Evolutionary conservation across 495 filamentous ascomycete species (phyloP).

Genomic region (Aspergillus egyptiacus): DNA sequence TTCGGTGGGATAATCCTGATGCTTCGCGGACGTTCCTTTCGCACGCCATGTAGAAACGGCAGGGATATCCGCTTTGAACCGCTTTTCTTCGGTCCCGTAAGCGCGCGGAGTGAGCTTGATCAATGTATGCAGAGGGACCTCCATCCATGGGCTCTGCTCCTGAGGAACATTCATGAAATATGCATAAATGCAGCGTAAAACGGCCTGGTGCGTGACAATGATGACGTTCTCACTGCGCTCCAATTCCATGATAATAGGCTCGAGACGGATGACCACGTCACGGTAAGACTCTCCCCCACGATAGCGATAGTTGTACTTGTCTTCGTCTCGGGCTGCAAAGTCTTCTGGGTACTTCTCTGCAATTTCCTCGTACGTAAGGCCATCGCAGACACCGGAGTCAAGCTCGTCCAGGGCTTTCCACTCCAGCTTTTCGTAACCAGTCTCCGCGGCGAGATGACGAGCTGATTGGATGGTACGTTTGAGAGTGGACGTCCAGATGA

Average conservation of each 20-base stretch:
- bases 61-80: slow-evolving; percentile 81
- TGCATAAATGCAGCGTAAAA: slow-evolving; percentile 92
- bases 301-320: slow-evolving; percentile 99
- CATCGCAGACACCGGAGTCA: slow-evolving; percentile 93
- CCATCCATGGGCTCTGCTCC: slow-evolving; percentile 95
- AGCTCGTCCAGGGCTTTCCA: slow-evolving; percentile 99
- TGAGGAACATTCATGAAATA: slow-evolving; percentile 98
- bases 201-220: slow-evolving; percentile 96
- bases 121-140: slow-evolving; percentile 85
- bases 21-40: slow-evolving; percentile 83
- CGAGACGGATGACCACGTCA: slow-evolving; percentile 93
- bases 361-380: slow-evolving; percentile 91
- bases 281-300: slow-evolving; percentile 95
- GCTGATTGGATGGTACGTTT: slow-evolving; percentile 90
- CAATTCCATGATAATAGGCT: slow-evolving; percentile 99
- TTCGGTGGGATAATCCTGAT: slow-evolving; percentile 43
- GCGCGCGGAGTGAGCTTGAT: slow-evolving; percentile 94
- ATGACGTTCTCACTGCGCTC: slow-evolving; percentile 94
- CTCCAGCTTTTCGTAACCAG: slow-evolving; percentile 81
- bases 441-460: slow-evolving; percentile 57
- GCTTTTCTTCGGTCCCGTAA: slow-evolving; percentile 85
- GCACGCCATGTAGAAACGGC: slow-evolving; percentile 92
- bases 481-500: slow-evolving; percentile 95
- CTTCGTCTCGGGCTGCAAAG: slow-evolving; percentile 88
- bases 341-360: slow-evolving; percentile 86